Percentiles rank a stretch among this genome's conserved stretches.
Conservation (phyloP, 768 basidiomycete genomes). For the Naematelia encephala region DNA sequence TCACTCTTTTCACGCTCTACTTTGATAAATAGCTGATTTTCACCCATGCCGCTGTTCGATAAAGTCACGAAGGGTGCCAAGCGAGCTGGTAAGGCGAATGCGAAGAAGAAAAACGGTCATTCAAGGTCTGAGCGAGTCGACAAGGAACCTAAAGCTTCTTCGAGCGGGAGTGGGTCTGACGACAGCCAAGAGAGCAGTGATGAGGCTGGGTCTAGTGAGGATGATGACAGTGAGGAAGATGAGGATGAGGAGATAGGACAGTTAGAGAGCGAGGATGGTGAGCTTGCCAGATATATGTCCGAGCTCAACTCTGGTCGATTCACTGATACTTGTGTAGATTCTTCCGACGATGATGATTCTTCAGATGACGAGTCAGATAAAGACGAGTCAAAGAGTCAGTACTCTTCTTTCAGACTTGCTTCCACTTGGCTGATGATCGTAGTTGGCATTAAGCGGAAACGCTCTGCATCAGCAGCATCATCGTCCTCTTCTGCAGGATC, state of each 20-base stretch:
- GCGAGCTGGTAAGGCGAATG: background rate
- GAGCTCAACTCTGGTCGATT: no score
- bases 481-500: background rate
- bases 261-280: slow-evolving; percentile 14
- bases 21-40: no score
- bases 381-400: slow-evolving; percentile 5
- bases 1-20: no score
- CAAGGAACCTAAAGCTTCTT: background rate
- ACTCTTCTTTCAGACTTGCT: background rate
- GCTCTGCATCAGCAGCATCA: background rate
- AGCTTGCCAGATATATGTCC: background rate
- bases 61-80: background rate
- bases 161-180: background rate
- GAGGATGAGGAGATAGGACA: slow-evolving; percentile 16
- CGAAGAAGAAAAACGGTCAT: background rate
- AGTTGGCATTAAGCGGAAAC: slow-evolving; percentile 6
- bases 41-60: background rate
- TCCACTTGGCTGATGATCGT: background rate
- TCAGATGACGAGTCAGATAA: slow-evolving; percentile 7
- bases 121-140: background rate
- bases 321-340: no score
- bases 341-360: slow-evolving; percentile 5
- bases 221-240: slow-evolving; percentile 15
- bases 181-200: slow-evolving; percentile 7
- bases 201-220: slow-evolving; percentile 12